Evolutionary conservation across 805 yeast species (phyloP).

Genomic region (Hanseniaspora guilliermondii): DNA sequence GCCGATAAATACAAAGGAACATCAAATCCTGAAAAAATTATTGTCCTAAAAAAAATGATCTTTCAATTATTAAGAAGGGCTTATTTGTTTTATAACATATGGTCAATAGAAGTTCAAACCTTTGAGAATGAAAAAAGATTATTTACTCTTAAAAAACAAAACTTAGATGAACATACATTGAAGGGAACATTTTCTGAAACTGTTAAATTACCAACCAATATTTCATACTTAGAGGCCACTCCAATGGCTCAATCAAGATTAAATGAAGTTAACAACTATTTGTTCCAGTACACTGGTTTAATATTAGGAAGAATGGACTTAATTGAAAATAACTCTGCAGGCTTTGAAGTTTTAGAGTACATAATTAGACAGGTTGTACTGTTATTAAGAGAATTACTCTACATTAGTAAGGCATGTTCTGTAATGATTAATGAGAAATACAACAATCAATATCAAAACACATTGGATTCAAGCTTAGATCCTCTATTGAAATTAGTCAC

Average conservation of each 20-base stretch:
- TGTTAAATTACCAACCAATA: constrained; percentile 21
- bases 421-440: constrained; percentile 26
- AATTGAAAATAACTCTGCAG: constrained; percentile 58
- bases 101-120: constrained; percentile 53
- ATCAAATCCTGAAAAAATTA: constrained; percentile 43
- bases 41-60: constrained; percentile 48
- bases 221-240: constrained; percentile 38
- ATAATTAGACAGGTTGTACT: constrained; percentile 58
- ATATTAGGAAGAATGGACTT: constrained; percentile 67
- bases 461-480: constrained; percentile 38
- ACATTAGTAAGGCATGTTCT: constrained; percentile 42
- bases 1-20: constrained; percentile 66
- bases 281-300: constrained; percentile 50
- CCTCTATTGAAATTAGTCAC: constrained; percentile 47
- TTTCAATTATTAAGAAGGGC: constrained; percentile 58
- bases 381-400: constrained; percentile 48
- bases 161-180: constrained; percentile 16
- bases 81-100: constrained; percentile 49
- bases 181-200: background rate
- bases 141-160: constrained; percentile 16
- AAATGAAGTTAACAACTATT: constrained; percentile 48
- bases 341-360: constrained; percentile 55
- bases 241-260: constrained; percentile 55
- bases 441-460: constrained; percentile 22
- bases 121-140: constrained; percentile 26